Conservation (phyloP, 371 early-diverging fungal genomes). For the Mortierella sp. region DNA sequence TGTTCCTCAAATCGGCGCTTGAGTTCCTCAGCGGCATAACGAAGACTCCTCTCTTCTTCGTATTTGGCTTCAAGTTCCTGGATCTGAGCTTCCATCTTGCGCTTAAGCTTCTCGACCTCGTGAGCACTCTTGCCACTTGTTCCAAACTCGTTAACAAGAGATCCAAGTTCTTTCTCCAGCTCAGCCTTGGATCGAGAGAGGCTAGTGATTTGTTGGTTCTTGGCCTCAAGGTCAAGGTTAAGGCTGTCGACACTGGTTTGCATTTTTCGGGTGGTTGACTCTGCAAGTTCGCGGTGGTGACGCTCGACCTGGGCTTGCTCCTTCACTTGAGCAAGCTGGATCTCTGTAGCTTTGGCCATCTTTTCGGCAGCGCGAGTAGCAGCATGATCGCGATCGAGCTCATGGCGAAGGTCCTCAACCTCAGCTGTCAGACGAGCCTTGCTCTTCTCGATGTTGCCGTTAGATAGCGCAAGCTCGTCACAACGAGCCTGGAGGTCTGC, state of each 20-base stretch:
- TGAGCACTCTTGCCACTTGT: slow-evolving; percentile 82
- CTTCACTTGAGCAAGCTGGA: slow-evolving; percentile 65
- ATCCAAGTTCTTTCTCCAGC: slow-evolving; percentile 78
- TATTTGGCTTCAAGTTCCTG: slow-evolving; percentile 70
- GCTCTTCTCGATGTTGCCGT: slow-evolving; percentile 74
- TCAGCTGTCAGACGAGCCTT: slow-evolving; percentile 73
- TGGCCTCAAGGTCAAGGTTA: slow-evolving; percentile 69
- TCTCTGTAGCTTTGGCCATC: slow-evolving; percentile 68
- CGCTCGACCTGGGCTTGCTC: slow-evolving; percentile 72
- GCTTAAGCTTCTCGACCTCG: slow-evolving; percentile 78
- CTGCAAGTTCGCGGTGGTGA: slow-evolving; percentile 73
- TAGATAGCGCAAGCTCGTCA: slow-evolving; percentile 68
- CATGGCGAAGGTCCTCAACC: slow-evolving; percentile 78
- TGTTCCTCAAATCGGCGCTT: slow-evolving; percentile 74
- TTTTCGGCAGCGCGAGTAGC: slow-evolving; percentile 72
- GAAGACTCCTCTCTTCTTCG: slow-evolving; percentile 70
- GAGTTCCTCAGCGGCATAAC: slow-evolving; percentile 73
- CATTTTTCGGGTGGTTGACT: slow-evolving; percentile 68
- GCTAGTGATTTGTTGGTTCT: slow-evolving; percentile 60
- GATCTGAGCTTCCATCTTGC: slow-evolving; percentile 70
- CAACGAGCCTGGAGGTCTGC: slow-evolving; percentile 69
- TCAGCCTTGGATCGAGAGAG: slow-evolving; percentile 75
- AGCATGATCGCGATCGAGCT: slow-evolving; percentile 80
- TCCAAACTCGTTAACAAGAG: slow-evolving; percentile 83
- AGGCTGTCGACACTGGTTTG: slow-evolving; percentile 71